These are phyloP conservation scores for Dryadomyces quercivorus DNA, from an alignment of 2,329 filamentous ascomycete genomes.

Conservation along the genomic window DNA sequence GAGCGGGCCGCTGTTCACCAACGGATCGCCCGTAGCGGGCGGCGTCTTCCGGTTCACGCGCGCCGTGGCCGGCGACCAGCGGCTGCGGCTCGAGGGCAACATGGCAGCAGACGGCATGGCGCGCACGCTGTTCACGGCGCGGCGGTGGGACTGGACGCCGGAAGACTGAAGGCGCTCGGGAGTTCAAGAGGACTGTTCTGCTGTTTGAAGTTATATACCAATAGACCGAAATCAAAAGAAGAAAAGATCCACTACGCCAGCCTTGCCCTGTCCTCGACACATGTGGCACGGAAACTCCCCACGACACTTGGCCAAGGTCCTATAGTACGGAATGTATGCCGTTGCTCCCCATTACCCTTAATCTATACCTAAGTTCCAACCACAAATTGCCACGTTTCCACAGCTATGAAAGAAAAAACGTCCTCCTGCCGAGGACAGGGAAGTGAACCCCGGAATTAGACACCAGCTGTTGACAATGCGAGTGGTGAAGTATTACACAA, in stretches of 20 bases:
- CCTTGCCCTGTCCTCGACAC: too few relatives aligned
- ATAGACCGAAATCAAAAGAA: too few relatives aligned
- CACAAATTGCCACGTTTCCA: neutral
- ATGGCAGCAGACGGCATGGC: slow-evolving; percentile 40
- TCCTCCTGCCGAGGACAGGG: neutral
- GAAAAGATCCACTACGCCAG: too few relatives aligned
- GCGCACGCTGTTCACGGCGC: slow-evolving; percentile 40
- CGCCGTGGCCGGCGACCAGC: slow-evolving; percentile 34
- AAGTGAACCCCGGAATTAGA: neutral
- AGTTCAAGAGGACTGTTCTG: too few relatives aligned
- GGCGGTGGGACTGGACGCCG: slow-evolving; percentile 48
- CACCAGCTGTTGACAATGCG: too few relatives aligned
- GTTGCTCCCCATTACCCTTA: neutral
- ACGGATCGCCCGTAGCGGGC: neutral
- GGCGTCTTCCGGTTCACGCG: slow-evolving; percentile 37
- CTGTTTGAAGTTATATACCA: too few relatives aligned
- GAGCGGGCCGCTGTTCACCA: neutral
- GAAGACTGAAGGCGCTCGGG: slow-evolving; percentile 24
- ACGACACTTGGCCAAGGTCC: too few relatives aligned
- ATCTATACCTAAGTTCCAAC: neutral
- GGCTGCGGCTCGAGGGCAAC: slow-evolving; percentile 34
- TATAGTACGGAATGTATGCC: neutral
- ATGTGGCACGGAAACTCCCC: too few relatives aligned
- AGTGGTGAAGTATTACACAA: neutral
- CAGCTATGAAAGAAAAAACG: neutral